These are phyloP conservation scores for Cladorrhinum sp. DNA, from an alignment of 2,329 filamentous ascomycete species.

Conservation along the genomic window DNA sequence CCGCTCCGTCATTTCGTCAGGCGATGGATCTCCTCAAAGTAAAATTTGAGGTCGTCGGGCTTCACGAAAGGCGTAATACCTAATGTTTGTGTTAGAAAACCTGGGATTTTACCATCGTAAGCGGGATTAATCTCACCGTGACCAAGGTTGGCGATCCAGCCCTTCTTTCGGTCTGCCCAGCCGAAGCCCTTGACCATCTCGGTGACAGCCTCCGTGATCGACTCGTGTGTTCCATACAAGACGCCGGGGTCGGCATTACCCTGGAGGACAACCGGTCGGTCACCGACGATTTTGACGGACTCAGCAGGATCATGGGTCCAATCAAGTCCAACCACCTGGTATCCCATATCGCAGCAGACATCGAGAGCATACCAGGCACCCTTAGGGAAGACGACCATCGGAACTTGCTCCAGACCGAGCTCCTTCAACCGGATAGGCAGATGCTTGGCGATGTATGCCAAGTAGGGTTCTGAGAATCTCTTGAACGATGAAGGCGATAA, in stretches of 20 bases:
- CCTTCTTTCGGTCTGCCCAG: slow-evolving; percentile 70
- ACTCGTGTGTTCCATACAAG: slow-evolving; percentile 77
- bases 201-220: slow-evolving; percentile 79
- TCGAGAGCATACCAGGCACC: slow-evolving; percentile 95
- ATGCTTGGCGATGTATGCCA: slow-evolving; percentile 77
- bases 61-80: slow-evolving; percentile 93
- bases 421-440: slow-evolving; percentile 72
- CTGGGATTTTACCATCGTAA: slow-evolving; percentile 5
- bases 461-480: slow-evolving; percentile 80
- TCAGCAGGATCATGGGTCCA: slow-evolving; percentile 90
- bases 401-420: slow-evolving; percentile 74
- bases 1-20: slow-evolving; percentile 45
- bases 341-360: slow-evolving; percentile 80
- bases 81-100: slow-evolving; percentile 36
- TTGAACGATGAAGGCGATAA: slow-evolving; percentile 81
- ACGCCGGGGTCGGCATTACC: slow-evolving; percentile 95
- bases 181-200: slow-evolving; percentile 85
- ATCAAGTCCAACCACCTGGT: slow-evolving; percentile 91
- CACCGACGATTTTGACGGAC: slow-evolving; percentile 74
- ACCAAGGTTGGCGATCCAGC: slow-evolving; percentile 96
- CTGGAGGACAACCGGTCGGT: slow-evolving; percentile 75
- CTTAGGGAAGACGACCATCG: slow-evolving; percentile 98
- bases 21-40: slow-evolving; percentile 87
- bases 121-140: slow-evolving; percentile 63
- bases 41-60: slow-evolving; percentile 89